These are phyloP conservation scores for Penicillium sclerotigenum DNA, from an alignment of 2,329 filamentous ascomycete genomes.

Conservation along the genomic window DNA sequence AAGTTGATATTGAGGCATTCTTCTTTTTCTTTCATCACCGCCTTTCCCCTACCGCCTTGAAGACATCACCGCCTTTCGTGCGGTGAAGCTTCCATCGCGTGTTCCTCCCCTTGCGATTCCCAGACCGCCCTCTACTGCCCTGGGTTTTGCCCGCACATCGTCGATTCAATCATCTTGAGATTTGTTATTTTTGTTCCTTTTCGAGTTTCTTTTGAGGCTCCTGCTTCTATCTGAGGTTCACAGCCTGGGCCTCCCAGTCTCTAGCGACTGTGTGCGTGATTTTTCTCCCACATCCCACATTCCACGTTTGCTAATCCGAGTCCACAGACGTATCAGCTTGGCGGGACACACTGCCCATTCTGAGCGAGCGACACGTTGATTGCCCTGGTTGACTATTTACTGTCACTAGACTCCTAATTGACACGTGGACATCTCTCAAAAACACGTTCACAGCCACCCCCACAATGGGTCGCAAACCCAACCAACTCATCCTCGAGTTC, in stretches of 20 bases:
- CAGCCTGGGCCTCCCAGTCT: slow-evolving; percentile 1
- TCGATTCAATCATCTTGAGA: slow-evolving; percentile 6
- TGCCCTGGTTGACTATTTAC: not conserved
- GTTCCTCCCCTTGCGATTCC: slow-evolving; percentile 18
- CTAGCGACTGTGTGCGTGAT: slow-evolving; percentile 5
- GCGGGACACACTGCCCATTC: not conserved
- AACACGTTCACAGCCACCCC: not conserved
- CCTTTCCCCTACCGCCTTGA: slow-evolving; percentile 20
- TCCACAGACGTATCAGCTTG: slow-evolving; percentile 4
- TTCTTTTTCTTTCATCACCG: slow-evolving; percentile 17
- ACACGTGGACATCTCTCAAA: slow-evolving; percentile 4
- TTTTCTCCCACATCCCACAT: not conserved
- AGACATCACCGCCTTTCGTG: slow-evolving; percentile 39
- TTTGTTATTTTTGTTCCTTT: not conserved
- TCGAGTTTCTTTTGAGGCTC: slow-evolving; percentile 3
- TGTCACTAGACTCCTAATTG: not conserved
- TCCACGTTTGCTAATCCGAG: not conserved
- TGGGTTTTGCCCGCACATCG: slow-evolving; percentile 36
- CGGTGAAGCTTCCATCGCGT: slow-evolving; percentile 34
- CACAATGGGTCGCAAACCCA: slow-evolving; percentile 77
- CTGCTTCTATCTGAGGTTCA: not conserved
- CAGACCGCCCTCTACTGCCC: slow-evolving; percentile 37
- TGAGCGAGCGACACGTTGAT: not conserved
- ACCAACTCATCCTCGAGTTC: slow-evolving; percentile 80
- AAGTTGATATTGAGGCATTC: slow-evolving; percentile 1